A percentile compares a stretch with the other conserved stretches of the same genome.
phyloP scores from a whole-genome alignment of 129 eudicot species.

The Centrapalus pauciflorus region DNA sequence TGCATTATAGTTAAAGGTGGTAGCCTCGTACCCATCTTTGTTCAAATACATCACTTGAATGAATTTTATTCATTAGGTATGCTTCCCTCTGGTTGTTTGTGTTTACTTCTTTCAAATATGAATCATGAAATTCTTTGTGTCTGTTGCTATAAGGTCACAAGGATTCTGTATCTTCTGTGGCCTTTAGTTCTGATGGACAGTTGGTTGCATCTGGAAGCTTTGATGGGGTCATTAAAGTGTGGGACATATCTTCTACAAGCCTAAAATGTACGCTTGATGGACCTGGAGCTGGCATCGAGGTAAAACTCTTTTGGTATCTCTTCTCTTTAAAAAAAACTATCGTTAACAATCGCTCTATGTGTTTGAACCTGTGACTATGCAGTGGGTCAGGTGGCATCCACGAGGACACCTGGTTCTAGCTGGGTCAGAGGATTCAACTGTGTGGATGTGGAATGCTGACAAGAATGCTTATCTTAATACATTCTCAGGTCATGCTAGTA shows the following conservation, averaged over 20 bases:
- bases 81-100: background rate
- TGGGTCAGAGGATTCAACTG: constrained; percentile 88
- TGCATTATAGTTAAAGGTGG: background rate
- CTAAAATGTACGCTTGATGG: constrained; percentile 75
- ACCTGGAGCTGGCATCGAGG: constrained; percentile 88
- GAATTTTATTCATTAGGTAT: background rate
- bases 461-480: constrained; percentile 48
- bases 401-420: constrained; percentile 88
- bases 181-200: constrained; percentile 85
- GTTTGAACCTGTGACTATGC: constrained; percentile 24
- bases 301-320: background rate
- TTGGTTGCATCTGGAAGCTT: constrained; percentile 88
- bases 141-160: constrained; percentile 61
- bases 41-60: background rate
- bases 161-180: constrained; percentile 68
- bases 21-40: background rate
- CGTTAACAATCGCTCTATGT: background rate
- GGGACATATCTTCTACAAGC: constrained; percentile 58
- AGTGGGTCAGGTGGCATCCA: constrained; percentile 99
- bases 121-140: background rate
- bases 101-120: background rate
- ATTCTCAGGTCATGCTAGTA: constrained; percentile 72
- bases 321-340: background rate
- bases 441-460: constrained; percentile 99
- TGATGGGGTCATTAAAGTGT: constrained; percentile 73